Conservation (phyloP, 2,329 filamentous ascomycete species). For the Xenosphaeropsis pyriputrescens region DNA sequence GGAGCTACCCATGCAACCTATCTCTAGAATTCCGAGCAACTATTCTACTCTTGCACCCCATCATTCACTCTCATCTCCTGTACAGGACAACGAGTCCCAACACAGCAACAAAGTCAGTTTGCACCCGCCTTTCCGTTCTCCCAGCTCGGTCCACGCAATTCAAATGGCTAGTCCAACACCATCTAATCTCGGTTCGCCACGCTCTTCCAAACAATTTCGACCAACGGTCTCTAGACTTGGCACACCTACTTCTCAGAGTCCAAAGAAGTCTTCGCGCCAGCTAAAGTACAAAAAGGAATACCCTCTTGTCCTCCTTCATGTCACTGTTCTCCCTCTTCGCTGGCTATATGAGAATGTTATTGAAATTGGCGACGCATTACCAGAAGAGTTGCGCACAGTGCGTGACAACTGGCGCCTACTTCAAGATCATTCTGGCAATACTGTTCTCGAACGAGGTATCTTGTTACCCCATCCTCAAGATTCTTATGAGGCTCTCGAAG, state of each 20-base stretch:
- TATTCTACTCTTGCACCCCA: neutral
- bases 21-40: conserved; percentile 17
- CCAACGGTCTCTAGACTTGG: conserved; percentile 39
- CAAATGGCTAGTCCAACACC: conserved; percentile 56
- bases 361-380: conserved; percentile 27
- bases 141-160: conserved; percentile 53
- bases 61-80: conserved; percentile 3
- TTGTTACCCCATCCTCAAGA: conserved; percentile 65
- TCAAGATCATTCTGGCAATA: conserved; percentile 57
- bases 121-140: conserved; percentile 52
- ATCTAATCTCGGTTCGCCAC: conserved; percentile 39
- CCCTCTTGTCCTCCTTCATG: conserved; percentile 67
- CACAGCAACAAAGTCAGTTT: conserved; percentile 32
- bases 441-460: conserved; percentile 58
- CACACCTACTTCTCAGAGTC: conserved; percentile 26
- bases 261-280: conserved; percentile 32
- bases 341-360: conserved; percentile 48
- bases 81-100: conserved; percentile 10
- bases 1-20: conserved; percentile 20
- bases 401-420: conserved; percentile 51
- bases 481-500: conserved; percentile 68
- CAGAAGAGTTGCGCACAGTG: conserved; percentile 31
- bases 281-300: conserved; percentile 38
- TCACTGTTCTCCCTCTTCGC: conserved; percentile 57
- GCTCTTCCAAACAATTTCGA: conserved; percentile 31